Evolutionary conservation across 768 basidiomycete genomes (phyloP).

Genomic region (Cystofilobasidium capitatum): DNA sequence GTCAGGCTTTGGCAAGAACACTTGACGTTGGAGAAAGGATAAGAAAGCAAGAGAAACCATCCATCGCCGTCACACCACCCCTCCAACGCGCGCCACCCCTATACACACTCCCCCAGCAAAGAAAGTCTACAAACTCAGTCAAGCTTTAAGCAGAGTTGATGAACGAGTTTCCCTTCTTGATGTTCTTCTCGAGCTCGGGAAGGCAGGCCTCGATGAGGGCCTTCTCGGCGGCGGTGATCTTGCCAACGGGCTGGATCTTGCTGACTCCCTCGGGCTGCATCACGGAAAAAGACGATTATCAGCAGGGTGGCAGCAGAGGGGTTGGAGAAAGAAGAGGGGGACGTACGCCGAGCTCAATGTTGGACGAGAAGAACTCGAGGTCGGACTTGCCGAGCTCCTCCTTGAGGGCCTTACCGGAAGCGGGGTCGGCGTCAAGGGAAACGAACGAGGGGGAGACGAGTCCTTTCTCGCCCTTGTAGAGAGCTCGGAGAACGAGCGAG

Average conservation of each 20-base stretch:
- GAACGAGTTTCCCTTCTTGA: constrained; percentile 68
- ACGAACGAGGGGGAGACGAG: constrained; percentile 78
- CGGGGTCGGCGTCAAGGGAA: constrained; percentile 52
- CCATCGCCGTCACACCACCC: no score
- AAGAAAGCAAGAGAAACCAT: no score
- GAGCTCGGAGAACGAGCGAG: constrained; percentile 43
- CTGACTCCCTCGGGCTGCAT: constrained; percentile 63
- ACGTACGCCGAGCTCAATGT: constrained; percentile 83
- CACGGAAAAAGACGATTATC: not conserved
- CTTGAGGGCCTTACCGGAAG: constrained; percentile 62
- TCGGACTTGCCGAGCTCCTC: constrained; percentile 71
- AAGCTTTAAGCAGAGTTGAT: constrained; percentile 16
- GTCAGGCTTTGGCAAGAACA: no score
- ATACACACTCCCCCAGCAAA: no score
- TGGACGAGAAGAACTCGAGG: constrained; percentile 87
- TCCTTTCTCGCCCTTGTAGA: constrained; percentile 80
- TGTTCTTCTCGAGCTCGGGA: constrained; percentile 94
- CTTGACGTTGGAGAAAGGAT: no score
- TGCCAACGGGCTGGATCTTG: constrained; percentile 79
- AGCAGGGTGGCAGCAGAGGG: not conserved
- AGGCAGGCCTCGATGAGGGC: constrained; percentile 75
- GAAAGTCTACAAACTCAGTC: not conserved
- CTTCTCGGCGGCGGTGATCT: constrained; percentile 70
- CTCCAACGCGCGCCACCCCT: no score
- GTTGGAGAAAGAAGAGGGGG: not conserved